Conservation (phyloP, 805 yeast species). For the Myxozyma geophila region DNA sequence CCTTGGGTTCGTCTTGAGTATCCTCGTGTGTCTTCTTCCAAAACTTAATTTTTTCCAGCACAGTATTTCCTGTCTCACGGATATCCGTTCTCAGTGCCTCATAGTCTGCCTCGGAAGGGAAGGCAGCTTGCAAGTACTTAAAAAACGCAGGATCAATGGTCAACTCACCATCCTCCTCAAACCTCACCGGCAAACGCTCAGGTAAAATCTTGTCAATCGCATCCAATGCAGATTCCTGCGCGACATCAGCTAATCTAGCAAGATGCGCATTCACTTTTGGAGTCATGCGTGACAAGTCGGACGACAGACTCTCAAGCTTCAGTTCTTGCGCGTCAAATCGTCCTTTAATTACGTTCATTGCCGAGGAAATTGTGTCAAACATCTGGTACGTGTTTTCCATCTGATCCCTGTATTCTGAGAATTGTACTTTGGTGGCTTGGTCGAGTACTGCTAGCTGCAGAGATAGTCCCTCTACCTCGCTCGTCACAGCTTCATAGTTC, state of each 20-base stretch:
- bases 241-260: slow-evolving; percentile 6
- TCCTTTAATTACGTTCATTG: background rate
- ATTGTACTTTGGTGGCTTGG: background rate
- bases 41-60: background rate
- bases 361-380: background rate
- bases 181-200: slow-evolving; percentile 22
- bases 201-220: slow-evolving; percentile 28
- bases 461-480: background rate
- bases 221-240: slow-evolving; percentile 24
- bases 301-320: background rate
- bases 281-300: background rate
- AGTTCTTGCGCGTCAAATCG: slow-evolving; percentile 1
- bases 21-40: background rate
- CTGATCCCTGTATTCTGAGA: background rate
- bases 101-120: slow-evolving; percentile 18
- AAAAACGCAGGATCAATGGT: slow-evolving; percentile 31
- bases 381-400: background rate
- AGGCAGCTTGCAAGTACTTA: slow-evolving; percentile 26
- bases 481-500: slow-evolving; percentile 8
- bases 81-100: background rate
- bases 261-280: slow-evolving; percentile 1
- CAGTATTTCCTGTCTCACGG: background rate
- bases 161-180: slow-evolving; percentile 22
- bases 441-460: background rate
- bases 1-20: background rate